Evolutionary conservation across 148 eudicot genomes (phyloP), one percentile per base, ranked within the genome.

Genomic region (Camellia japonica): DNA sequence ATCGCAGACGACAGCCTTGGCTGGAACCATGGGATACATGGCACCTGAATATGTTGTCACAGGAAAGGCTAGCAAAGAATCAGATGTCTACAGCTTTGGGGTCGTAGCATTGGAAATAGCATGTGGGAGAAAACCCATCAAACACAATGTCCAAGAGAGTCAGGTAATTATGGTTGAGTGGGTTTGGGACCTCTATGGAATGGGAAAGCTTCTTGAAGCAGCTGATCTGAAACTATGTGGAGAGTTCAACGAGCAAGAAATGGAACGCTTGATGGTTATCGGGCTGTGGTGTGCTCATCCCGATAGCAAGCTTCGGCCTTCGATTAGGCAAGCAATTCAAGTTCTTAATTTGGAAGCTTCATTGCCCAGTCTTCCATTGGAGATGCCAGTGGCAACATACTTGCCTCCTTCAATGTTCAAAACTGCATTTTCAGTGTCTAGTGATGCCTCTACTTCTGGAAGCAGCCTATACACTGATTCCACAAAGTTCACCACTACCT

Each of bases 241-340:
- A 7, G 74, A 81, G 13, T 81, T 81, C 23, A 18, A 75, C 15
- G 16, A 70, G 64, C 47, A 68, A 46, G 79, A 81, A 81, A 68
- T 81, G 74, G 74, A 66, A 67, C 44, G 68, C 5, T 74, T 81
- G 78, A 67, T 81, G 56, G 59, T 74, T 5, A 55, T 80, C 65
- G 82, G 82, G n/a, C 73, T 80, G 3, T 80, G 82, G 82, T 80
- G 83, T 81, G 83, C 79, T 43, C 79, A 81, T 23, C 79, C 83
- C 8, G 74, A 81, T 14, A 5, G 58, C 44, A 75, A 43, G 30
- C 30, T 5, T 46, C 23, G 83, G 79, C 83, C 79, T 7, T 55
- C 68, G 3, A 80, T 80, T 1, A 68, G 74, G 67, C 56, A 74
- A 65, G 83, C 79, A 16, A 67, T 66, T 44, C 73, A 56, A 14